Percentiles rank a stretch among this genome's conserved stretches.
Conservation (phyloP, 345 rosid species). For the Eucalyptus sp. region DNA sequence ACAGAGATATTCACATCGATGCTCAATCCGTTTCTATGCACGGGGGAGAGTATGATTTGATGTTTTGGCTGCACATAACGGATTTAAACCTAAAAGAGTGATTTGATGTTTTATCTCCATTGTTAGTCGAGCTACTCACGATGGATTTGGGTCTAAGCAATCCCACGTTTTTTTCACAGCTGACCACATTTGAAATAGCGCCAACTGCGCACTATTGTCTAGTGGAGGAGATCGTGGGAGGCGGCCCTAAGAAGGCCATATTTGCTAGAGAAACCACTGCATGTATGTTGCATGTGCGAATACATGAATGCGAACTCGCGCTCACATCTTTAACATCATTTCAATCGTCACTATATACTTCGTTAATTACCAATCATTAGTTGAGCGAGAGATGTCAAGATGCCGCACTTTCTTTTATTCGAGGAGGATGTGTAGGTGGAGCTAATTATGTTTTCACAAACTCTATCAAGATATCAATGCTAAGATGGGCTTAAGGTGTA, state of each 20-base stretch:
- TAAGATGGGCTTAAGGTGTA: neutral
- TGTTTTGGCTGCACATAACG: neutral
- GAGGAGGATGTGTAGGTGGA: neutral
- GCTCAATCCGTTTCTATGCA: neutral
- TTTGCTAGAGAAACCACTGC: neutral
- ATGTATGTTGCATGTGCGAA: neutral
- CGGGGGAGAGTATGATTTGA: neutral
- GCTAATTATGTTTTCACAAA: neutral
- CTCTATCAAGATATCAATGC: neutral
- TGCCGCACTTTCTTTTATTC: neutral
- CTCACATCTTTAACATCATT: neutral
- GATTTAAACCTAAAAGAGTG: neutral
- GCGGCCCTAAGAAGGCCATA: neutral
- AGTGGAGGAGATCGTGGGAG: neutral
- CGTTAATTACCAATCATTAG: neutral
- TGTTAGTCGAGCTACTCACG: neutral
- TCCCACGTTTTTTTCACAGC: neutral
- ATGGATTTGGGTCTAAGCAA: neutral
- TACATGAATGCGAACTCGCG: too few relatives aligned
- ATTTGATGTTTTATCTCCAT: neutral
- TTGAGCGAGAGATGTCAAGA: neutral
- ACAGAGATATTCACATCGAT: neutral
- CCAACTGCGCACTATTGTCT: neutral
- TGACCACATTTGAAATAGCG: neutral
- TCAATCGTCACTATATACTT: neutral